Conservation (phyloP, 495 filamentous ascomycete species). For the Hyaloscypha finlandica region DNA sequence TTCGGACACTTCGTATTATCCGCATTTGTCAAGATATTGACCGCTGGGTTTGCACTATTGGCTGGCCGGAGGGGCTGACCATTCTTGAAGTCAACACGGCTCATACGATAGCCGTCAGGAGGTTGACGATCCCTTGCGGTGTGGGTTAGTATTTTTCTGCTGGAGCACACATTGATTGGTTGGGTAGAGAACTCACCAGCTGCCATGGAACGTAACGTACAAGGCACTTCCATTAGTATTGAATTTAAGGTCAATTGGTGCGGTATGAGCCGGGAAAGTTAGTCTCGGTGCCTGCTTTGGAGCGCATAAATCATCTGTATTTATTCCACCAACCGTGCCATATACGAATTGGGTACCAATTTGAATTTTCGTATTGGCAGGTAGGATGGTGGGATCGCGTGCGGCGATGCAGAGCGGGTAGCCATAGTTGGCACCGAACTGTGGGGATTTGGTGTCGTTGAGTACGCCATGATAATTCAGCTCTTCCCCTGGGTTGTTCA, state of each 20-base stretch:
- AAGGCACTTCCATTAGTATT: constrained; percentile 35
- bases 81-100: constrained; percentile 38
- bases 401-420: constrained; percentile 67
- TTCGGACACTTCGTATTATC: constrained; percentile 39
- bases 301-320: constrained; percentile 45
- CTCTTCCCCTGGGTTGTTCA: constrained; percentile 71
- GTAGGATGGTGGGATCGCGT: constrained; percentile 51
- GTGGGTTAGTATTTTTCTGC: too few relatives aligned
- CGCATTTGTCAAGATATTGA: constrained; percentile 51
- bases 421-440: constrained; percentile 52
- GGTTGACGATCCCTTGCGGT: constrained; percentile 46
- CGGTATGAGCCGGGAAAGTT: constrained; percentile 57
- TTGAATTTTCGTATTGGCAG: constrained; percentile 41
- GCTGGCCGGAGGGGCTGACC: constrained; percentile 42
- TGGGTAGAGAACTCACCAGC: constrained; percentile 39
- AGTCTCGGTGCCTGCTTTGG: constrained; percentile 46
- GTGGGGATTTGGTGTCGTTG: constrained; percentile 37
- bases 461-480: constrained; percentile 69
- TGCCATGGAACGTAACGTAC: constrained; percentile 54
- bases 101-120: constrained; percentile 55
- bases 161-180: too few relatives aligned
- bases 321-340: constrained; percentile 38
- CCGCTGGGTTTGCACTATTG: constrained; percentile 41
- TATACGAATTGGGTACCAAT: constrained; percentile 53
- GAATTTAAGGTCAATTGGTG: constrained; percentile 62